Base-by-base conservation (phyloP, 306 rosid species). In the Cicer yamashitae region DNA sequence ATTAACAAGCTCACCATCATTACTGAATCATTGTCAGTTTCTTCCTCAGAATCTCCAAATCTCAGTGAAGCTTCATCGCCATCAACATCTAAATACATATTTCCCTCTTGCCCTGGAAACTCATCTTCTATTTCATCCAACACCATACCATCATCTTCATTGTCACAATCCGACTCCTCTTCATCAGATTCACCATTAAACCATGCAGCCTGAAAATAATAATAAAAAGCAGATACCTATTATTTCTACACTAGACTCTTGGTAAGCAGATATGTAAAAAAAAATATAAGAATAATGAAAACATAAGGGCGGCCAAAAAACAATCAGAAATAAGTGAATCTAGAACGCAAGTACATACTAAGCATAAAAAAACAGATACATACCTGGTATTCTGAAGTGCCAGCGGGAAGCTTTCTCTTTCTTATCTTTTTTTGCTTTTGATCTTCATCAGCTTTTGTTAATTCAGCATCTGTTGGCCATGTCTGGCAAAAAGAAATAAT, bases 341-440 rank as follows among this genome's bases (percentile, higher is more conserved):
- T 68, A 65, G 53, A 22, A 60, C 76, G 53, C 14, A 47, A 34
- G 60, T 52, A 34, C 68, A 72, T 30, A 30, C 5, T 30, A 30
- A 4, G 37, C 37, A 30, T 30, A 30, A 30, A 30, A 30, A 3
- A 30, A 59, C 14, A 47, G 34, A 56, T 52, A 34, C 68, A 72
- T 51, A 89, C 99, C 97, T 94, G 99, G 84, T 94, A 94, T 8
- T 92, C 99, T 44, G 98, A 94, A 84, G 96, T 94, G 59, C 98
- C 99, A 58, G 67, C 83, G 59, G 97, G 96, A 82, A 92, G 90
- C 61, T 76, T 48, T 78, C 77, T 90, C 86, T 71, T 92, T 70
- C 76, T 88, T 41, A 41, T 74, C 89, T 56, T 87, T 67, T 86
- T 89, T 85, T 88, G 83, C 67, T 84, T 89, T 57, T 70, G 76